Base-by-base conservation (phyloP, 169 alveolate genomes). In the Cryptosporidium sp. region DNA sequence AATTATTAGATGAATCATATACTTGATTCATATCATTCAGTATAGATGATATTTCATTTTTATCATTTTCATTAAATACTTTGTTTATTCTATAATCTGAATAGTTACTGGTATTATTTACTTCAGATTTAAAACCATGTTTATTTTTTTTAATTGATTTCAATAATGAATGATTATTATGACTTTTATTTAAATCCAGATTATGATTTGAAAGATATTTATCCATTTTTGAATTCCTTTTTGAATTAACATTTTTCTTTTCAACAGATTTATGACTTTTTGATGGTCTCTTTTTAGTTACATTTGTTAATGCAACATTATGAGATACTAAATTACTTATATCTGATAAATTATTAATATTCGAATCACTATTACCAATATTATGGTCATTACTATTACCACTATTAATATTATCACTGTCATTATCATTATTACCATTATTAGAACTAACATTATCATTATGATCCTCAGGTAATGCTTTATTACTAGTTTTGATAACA, bases 251-350 rank as follows among this genome's bases (percentile, higher is more conserved):
- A 4, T 21, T 73, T 52, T 12, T 52, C 37, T 53, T 73, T 35
- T 60, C 70, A 18, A 23, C 31, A 10, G 86, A 73, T 58, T 73
- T 73, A 14, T 26, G 70, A 37, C 48, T 73, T 58, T 73, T 73
- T 3, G 86, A 73, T 18, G 86, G 86, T 14, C 53, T 73, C 29
- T 56, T 73, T 42, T 52, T 73, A 14, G 86, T 51, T 56, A 73
- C 29, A 35, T 45, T 73, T 33, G 69, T 53, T 37, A 73, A 60
- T 33, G 86, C 70, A 12, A 73, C 70, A 73, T 73, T 73, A 37
- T 73, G 86, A 26, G 86, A 73, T 33, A 73, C 86, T 12, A 73
- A n/a, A 73, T 73, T 56, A 56, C 70, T 44, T 31, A 73, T 45
- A 37, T 73, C 68, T 23, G 58, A 18, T n/a, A 73, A 35, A n/a